Percentiles rank a stretch among this genome's conserved stretches.
phyloP scores from a whole-genome alignment of 345 rosid species.

The Cardamine resedifolia region DNA sequence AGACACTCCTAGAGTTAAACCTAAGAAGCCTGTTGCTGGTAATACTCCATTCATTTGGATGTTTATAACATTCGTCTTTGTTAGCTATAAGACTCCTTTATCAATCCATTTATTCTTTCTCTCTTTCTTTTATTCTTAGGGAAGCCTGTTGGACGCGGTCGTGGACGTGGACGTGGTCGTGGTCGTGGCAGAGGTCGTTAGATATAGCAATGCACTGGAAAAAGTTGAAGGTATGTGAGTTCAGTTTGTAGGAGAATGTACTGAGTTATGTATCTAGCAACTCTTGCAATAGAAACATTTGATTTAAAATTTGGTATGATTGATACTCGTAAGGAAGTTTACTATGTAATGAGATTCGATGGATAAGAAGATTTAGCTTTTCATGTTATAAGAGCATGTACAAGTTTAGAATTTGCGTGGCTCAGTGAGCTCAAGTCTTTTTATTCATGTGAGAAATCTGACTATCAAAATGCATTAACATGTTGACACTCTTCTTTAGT shows the following conservation, averaged over 20 bases:
- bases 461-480: slow-evolving; percentile 13
- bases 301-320: slow-evolving; percentile 15
- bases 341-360: slow-evolving; percentile 14
- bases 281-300: slow-evolving; percentile 22
- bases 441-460: slow-evolving; percentile 26
- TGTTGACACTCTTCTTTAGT: background rate
- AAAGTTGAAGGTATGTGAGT: slow-evolving; percentile 15
- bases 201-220: slow-evolving; percentile 21
- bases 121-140: slow-evolving; percentile 45
- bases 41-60: slow-evolving; percentile 40
- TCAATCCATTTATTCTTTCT: background rate
- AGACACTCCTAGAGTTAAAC: slow-evolving; percentile 93
- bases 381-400: slow-evolving; percentile 18
- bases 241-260: slow-evolving; percentile 23
- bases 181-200: slow-evolving; percentile 88
- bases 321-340: slow-evolving; percentile 4
- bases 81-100: background rate
- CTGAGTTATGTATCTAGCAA: slow-evolving; percentile 24
- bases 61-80: background rate
- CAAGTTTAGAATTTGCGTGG: background rate
- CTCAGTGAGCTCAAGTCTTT: background rate
- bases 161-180: slow-evolving; percentile 90
- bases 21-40: slow-evolving; percentile 98
- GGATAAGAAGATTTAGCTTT: slow-evolving; percentile 25
- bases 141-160: slow-evolving; percentile 79